Evolutionary conservation across 2,329 filamentous ascomycete species (phyloP), one percentile per base, ranked within the genome.

Genomic region (Cordyceps javanica): DNA sequence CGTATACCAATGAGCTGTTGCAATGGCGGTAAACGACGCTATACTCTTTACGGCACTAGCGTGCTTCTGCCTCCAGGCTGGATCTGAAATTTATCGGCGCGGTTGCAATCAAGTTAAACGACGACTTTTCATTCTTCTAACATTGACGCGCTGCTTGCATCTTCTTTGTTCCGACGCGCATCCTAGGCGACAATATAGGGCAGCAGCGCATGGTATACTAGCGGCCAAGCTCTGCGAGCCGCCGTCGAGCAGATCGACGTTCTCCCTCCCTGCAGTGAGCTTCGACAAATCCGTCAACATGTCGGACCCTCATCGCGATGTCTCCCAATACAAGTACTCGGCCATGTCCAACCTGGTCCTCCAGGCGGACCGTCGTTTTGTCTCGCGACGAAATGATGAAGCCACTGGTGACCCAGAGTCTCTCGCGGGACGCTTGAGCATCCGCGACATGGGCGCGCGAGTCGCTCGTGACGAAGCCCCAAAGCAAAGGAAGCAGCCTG

Each of bases 321-420:
- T 96, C 69, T 92, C 91, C 75, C 92, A 96, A 77, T 97, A 96
- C 83, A 97, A 97, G 77, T 96, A 97, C 84, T 91, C 91, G 86
- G 91, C 90, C 74, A 97, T 99, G 94, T 99, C 94, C 78, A 99
- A 99, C 86, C 88, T 99, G 91, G 94, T 99, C 72, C 90, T 99
- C 85, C 94, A 99, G 89, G 92, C 91, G 78, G 94, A 99, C 80
- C 88, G 92, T 77, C 88, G 94, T 67, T 97, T 99, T 72, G 88
- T 96, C 67, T 91, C 91, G 63, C 87, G 94, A 72, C 87, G 91
- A 68, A 91, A 87, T 66, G 93, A 99, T 75, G 95, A 99, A 77
- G 87, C 91, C 62, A 97, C 93, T 53, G 94, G 94, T 67, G 94
- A 99, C 72, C 95, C 94, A 53, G 94, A 99, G 77, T 99, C 95